Evolutionary conservation across 2,329 filamentous ascomycete genomes (phyloP), one percentile per base, ranked within the genome.

Genomic region (Fusarium albidum): DNA sequence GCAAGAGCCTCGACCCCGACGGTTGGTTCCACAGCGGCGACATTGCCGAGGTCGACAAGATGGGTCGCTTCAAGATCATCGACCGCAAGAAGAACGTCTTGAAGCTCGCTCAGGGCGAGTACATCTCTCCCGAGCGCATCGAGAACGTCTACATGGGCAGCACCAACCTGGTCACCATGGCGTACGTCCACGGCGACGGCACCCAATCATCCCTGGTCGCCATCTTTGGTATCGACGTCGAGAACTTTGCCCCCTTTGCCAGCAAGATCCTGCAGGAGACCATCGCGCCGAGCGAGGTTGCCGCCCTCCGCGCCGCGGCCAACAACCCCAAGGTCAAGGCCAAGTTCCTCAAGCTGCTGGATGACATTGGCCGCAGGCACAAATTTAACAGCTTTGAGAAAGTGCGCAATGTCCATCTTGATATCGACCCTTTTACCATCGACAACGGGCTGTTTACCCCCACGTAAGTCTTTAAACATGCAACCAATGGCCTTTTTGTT

Each of bases 81-180:
- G 95, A 99, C 75, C 92, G 95, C 67, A 89, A 92, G 77, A 99
- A 99, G 89, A 98, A 98, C 76, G 91, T 99, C n/a, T 86, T 99
- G 71, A 99, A 99, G 83, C 85, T 99, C 49, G 88, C 94, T 0
- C 95, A 99, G 75, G 95, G 95, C 73, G 95, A 99, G 78, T 99
- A 99, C 77, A 92, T 99, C 68, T 96, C 93, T 2, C 95, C 95
- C 12, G 95, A 99, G 78, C 91, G 93, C 51, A 91, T 99, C 69
- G 95, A 99, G 80, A 97, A 96, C 72, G 89, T 96, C 29, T 96
- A 93, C 73, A 81, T 96, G 58, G 91, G 90, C 59, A 92, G 89
- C 76, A 87, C 87, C 58, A 88, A 85, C 61, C 87, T 93, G 64
- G 77, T 98, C 21, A 84, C 87, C 17, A 89, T 89, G 69, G 92